Conservation (phyloP, 805 yeast species). For the Starmerella vaccinii region DNA sequence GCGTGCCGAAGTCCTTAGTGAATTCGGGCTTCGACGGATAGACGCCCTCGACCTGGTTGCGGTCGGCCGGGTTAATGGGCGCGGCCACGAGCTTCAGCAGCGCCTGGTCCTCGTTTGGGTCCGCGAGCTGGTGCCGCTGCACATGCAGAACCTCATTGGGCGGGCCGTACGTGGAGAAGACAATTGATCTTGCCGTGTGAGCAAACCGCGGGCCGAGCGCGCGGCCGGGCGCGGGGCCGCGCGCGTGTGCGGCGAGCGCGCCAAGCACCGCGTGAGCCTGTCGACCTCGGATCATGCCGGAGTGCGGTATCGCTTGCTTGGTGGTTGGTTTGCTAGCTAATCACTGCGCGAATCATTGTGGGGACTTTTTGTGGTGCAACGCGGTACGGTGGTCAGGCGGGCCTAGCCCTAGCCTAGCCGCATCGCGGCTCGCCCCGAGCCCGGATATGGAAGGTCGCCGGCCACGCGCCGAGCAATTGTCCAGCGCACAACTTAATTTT, state of each 20-base stretch:
- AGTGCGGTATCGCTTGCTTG: not conserved
- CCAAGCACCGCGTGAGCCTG: not conserved
- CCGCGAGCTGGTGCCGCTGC: slow-evolving; percentile 32
- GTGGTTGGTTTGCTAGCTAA: slow-evolving; percentile 7
- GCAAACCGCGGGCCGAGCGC: slow-evolving; percentile 17
- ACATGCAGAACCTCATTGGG: slow-evolving; percentile 32
- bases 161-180: slow-evolving; percentile 57
- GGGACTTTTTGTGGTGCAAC: not conserved
- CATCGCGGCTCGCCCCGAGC: not conserved
- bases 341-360: slow-evolving; percentile 1
- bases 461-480: no score
- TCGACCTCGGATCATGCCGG: slow-evolving; percentile 5
- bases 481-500: no score
- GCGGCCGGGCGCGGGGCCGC: no score
- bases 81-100: slow-evolving; percentile 63
- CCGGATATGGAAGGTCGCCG: no score
- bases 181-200: slow-evolving; percentile 37
- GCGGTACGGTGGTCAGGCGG: slow-evolving; percentile 2
- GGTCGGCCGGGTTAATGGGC: slow-evolving; percentile 85
- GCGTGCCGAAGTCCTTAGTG: slow-evolving; percentile 38
- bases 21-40: slow-evolving; percentile 70
- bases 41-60: slow-evolving; percentile 75
- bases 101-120: slow-evolving; percentile 34
- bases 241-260: no score
- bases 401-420: not conserved